Conservation (phyloP, 2,329 filamentous ascomycete genomes). For the Cladobotryum mycophilum region DNA sequence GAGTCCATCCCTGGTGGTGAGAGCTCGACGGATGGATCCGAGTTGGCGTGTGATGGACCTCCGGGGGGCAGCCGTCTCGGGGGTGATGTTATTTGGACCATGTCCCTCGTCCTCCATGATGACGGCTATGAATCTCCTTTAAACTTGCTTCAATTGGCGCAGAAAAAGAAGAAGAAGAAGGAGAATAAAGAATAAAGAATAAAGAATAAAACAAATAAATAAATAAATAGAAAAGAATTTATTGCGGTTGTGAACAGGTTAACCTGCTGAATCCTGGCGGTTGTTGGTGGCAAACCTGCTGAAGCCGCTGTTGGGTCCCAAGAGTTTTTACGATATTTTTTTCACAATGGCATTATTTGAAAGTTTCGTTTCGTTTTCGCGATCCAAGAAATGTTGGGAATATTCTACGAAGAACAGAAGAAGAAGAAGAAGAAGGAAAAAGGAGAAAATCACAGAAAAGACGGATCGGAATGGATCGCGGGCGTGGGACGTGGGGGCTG, state of each 20-base stretch:
- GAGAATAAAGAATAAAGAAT: too few species aligned
- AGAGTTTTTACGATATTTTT: neutral
- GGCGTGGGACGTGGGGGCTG: too few species aligned
- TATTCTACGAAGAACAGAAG: too few species aligned
- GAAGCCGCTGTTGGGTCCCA: slow-evolving; percentile 14
- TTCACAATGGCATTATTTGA: too few species aligned
- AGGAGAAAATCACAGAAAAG: too few species aligned
- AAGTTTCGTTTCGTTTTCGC: too few species aligned
- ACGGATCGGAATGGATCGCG: too few species aligned
- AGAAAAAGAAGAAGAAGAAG: neutral
- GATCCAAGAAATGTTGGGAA: too few species aligned
- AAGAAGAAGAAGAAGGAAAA: too few species aligned
- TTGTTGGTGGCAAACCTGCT: slow-evolving; percentile 22
- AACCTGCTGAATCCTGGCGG: slow-evolving; percentile 19
- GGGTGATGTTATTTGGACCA: slow-evolving; percentile 43
- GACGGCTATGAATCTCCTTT: too few species aligned
- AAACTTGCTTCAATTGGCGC: neutral
- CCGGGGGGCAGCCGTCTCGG: slow-evolving; percentile 30
- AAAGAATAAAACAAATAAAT: too few species aligned
- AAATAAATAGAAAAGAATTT: too few species aligned
- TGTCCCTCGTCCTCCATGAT: slow-evolving; percentile 54
- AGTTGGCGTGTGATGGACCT: slow-evolving; percentile 20
- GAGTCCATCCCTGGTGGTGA: slow-evolving; percentile 62
- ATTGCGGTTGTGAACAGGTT: slow-evolving; percentile 16
- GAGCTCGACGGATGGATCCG: slow-evolving; percentile 29